Base-by-base conservation (phyloP, 2,329 filamentous ascomycete genomes). In the Scytalidium sp. region DNA sequence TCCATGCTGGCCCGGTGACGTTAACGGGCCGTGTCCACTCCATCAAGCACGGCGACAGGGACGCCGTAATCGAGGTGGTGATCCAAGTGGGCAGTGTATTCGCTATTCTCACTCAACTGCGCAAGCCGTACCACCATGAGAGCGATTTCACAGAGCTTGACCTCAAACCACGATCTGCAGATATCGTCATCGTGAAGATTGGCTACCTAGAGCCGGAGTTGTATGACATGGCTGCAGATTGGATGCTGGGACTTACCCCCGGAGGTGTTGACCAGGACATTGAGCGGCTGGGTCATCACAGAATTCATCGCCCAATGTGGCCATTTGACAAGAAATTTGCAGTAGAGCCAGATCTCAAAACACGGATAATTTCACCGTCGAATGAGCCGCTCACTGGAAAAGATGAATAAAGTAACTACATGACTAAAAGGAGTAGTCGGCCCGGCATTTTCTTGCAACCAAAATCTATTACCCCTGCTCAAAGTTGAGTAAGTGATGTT, bases 111-210 rank as follows among this genome's bases (percentile, higher is more conserved):
- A 80, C 76, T 0, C 69, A 76, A 51, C 61, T 74, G 2, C 73
- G 76, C 45, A 80, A 80, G 56, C 76, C 76, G 1, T 80, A 80
- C 54, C 78, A 80, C 53, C 69, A 71, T 43, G 75, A 80, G 56
- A 67, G 61, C 10, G 78, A 80, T 57, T 80, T 80, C 53, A 75
- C 70, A 0, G 72, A 74, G 3, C 67, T 80, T 0, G 50, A 71
- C 41, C 69, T 81, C 1, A 43, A 62, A 8, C 76, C 76, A 2
- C 69, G 75, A 2, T 56, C 66, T 3, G 70, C 71, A 1, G 74
- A 77, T 53, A 70, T 80, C 19, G 75, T 80, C 1, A 71, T 80
- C 41, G 75, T 80, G 20, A 80, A 80, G 60, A 80, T 80, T 41
- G 77, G 77, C 15, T 81, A 80, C 50, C 61, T 81, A 1, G 77